These are phyloP conservation scores for Fusarium decemcellulare DNA, from an alignment of 2,329 filamentous ascomycete species.

Conservation along the genomic window DNA sequence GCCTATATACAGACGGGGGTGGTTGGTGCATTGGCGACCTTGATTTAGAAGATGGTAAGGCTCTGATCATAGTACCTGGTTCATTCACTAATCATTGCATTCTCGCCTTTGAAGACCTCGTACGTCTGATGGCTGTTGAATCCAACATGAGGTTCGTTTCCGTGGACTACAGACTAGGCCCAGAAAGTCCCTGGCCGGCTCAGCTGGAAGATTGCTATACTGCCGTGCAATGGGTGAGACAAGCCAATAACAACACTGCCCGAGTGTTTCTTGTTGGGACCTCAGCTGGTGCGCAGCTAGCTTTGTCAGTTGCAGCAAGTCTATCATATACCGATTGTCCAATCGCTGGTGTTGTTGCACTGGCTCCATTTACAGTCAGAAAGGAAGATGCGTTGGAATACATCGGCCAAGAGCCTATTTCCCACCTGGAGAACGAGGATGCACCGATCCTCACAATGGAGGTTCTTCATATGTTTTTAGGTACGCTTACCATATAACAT, in stretches of 20 bases:
- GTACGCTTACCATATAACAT: background rate
- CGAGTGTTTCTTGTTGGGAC: background rate
- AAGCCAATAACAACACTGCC: background rate
- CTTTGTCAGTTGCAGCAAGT: background rate
- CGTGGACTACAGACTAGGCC: background rate
- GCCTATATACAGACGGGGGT: background rate
- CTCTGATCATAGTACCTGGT: background rate
- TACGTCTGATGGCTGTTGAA: background rate
- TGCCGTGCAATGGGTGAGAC: background rate
- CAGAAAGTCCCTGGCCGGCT: background rate
- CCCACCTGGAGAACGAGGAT: background rate
- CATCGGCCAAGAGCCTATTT: background rate
- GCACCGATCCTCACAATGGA: background rate
- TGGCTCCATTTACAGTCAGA: background rate
- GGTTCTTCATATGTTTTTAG: background rate
- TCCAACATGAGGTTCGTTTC: background rate
- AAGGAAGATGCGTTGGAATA: background rate
- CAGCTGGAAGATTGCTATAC: background rate
- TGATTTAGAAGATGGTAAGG: background rate
- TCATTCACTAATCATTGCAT: background rate
- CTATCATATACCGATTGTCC: background rate
- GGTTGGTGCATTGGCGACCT: background rate
- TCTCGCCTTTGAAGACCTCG: background rate
- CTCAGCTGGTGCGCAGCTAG: background rate
- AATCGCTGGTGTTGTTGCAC: background rate